Percentiles rank a stretch among this genome's conserved stretches.
Conservation (phyloP, 805 yeast genomes). For the Myxozyma neglecta region DNA sequence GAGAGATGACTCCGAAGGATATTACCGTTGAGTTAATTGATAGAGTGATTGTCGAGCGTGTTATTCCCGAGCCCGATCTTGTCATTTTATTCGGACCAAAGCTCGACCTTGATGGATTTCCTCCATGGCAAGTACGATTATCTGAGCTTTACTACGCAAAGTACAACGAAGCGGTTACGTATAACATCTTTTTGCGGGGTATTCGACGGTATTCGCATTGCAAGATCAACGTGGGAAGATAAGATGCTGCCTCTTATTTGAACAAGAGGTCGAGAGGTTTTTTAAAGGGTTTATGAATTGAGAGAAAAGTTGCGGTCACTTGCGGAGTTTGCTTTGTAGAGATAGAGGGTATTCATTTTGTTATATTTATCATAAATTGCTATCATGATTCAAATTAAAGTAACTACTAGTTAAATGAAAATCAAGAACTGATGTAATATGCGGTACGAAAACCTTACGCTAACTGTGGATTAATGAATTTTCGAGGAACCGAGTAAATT, state of each 20-base stretch:
- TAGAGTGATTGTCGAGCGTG: slow-evolving; percentile 51
- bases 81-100: slow-evolving; percentile 81
- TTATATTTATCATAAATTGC: too few species aligned
- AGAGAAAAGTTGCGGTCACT: too few species aligned
- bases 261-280: neutral
- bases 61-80: slow-evolving; percentile 91
- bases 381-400: too few species aligned
- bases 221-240: slow-evolving; percentile 87
- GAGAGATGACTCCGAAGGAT: slow-evolving; percentile 63
- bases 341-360: neutral
- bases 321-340: too few species aligned
- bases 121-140: slow-evolving; percentile 96
- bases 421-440: too few species aligned
- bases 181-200: slow-evolving; percentile 55
- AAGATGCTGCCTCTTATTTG: slow-evolving; percentile 4
- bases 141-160: slow-evolving; percentile 62
- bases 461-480: too few species aligned
- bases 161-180: slow-evolving; percentile 28
- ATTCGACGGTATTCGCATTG: slow-evolving; percentile 60
- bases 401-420: too few species aligned
- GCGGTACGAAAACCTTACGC: too few species aligned
- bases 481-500: too few species aligned
- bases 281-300: neutral
- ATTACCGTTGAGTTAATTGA: slow-evolving; percentile 75
- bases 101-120: slow-evolving; percentile 87